Conservation (phyloP, 2,329 filamentous ascomycete genomes). For the Verticillium zaregamsianum region DNA sequence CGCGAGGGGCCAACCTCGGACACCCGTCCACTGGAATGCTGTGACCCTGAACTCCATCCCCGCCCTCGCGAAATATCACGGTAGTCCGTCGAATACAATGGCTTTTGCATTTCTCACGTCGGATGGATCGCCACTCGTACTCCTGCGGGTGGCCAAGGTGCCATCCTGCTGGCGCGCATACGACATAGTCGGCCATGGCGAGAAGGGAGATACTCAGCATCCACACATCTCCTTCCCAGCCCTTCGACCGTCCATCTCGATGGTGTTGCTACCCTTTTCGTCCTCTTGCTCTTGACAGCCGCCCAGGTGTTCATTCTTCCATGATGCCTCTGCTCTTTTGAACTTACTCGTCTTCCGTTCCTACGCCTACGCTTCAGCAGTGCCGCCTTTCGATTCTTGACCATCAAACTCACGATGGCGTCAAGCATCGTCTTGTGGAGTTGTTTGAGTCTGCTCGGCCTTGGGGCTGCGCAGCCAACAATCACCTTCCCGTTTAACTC, state of each 20-base stretch:
- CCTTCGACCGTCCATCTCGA: background rate
- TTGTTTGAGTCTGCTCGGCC: constrained; percentile 3
- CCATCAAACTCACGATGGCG: background rate
- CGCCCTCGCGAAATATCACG: background rate
- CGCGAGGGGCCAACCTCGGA: background rate
- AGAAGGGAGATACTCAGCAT: background rate
- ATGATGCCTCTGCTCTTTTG: constrained; percentile 5
- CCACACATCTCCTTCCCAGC: background rate
- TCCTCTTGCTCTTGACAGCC: background rate
- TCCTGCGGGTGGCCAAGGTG: background rate
- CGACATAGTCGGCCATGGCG: constrained; percentile 2
- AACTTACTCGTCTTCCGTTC: constrained; percentile 6
- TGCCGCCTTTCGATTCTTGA: background rate
- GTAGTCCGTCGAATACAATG: background rate
- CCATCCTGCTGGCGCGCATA: background rate
- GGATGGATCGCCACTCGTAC: background rate
- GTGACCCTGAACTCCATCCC: background rate
- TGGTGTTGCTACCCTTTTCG: background rate
- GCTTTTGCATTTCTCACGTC: background rate
- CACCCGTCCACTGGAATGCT: constrained; percentile 1
- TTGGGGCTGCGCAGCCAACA: constrained; percentile 27
- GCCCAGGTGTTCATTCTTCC: background rate
- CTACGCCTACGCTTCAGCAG: background rate
- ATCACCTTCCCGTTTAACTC: constrained; percentile 73
- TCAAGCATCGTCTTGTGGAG: background rate